Evolutionary conservation across 179 eudicot genomes (phyloP), one percentile per base, ranked within the genome.

Genomic region (Amaranthus tricolor): DNA sequence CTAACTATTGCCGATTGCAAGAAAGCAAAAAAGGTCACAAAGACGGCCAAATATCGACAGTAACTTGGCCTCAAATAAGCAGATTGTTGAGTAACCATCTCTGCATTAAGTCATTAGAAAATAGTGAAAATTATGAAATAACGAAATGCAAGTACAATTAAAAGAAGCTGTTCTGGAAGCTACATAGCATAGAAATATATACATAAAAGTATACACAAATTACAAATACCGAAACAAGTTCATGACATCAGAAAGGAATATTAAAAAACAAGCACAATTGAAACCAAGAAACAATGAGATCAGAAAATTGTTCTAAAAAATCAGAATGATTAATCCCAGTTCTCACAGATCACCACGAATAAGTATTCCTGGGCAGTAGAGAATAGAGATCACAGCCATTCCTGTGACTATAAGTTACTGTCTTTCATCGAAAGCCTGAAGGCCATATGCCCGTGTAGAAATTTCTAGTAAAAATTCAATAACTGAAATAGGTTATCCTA

Each of bases 1-100:
- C 61, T 82, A 45, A 54, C 20, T 62, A 78, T 71, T 48, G 85
- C 66, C 5, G 88, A 81, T 45, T 68, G 87, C 69, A 80, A 86
- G 62, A 81, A 57, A 21, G 89, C 15, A 73, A 81, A 81, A 40
- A 90, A 57, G 12, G 91, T 76, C 87, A 84, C 76, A 74, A 87
- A 86, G 82, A 86, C 66, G 70, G 88, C 84, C 75, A 83, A 67
- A 52, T 82, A 17, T 44, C 81, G 83, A 64, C 78, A 85, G 49
- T 52, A 78, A 17, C 79, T 73, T 70, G 85, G 85, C 79, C 82
- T 78, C 21, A 76, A 77, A 50, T 77, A 68, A 76, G 78, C 68
- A 69, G 74, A 71, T 70, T 74, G 81, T 75, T 71, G 71, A 68
- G 78, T 71, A 63, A 68, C 24, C 58, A 67, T 69, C 67, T 73